Evolutionary conservation across 2,329 filamentous ascomycete species (phyloP).

Genomic region (Verruconis gallopava): DNA sequence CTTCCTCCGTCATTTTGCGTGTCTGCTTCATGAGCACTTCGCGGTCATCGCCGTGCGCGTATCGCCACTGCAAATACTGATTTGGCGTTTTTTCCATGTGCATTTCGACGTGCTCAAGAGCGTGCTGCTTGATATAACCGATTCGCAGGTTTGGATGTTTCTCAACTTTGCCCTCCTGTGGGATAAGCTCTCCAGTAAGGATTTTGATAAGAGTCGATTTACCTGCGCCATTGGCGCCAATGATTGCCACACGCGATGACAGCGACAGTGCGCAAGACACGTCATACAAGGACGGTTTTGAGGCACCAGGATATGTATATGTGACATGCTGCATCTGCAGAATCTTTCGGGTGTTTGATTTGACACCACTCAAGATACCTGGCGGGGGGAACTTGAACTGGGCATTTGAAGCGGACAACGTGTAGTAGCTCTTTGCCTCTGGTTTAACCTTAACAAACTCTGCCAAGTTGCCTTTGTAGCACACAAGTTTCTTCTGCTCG

Average conservation of each 20-base stretch:
- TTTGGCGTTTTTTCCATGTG: conserved; percentile 98
- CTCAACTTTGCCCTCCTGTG: conserved; percentile 74
- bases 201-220: conserved; percentile 98
- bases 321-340: conserved; percentile 87
- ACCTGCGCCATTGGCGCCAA: conserved; percentile 92
- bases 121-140: conserved; percentile 99
- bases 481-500: conserved; percentile 88
- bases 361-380: conserved; percentile 87
- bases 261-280: conserved; percentile 80
- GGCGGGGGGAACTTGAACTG: conserved; percentile 98
- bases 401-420: conserved; percentile 71
- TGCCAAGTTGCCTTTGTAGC: conserved; percentile 71
- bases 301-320: conserved; percentile 82
- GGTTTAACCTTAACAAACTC: conserved; percentile 81
- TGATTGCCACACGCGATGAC: conserved; percentile 89
- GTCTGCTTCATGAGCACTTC: conserved; percentile 98
- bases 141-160: conserved; percentile 98
- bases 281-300: conserved; percentile 76
- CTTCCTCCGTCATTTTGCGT: conserved; percentile 71
- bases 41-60: conserved; percentile 90
- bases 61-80: conserved; percentile 98
- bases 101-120: conserved; percentile 98
- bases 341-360: conserved; percentile 86
- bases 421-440: conserved; percentile 97
- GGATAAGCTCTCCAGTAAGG: conserved; percentile 82